These are phyloP conservation scores for Allantophomopsis cytisporea DNA, from an alignment of 2,329 filamentous ascomycete species.

Conservation along the genomic window DNA sequence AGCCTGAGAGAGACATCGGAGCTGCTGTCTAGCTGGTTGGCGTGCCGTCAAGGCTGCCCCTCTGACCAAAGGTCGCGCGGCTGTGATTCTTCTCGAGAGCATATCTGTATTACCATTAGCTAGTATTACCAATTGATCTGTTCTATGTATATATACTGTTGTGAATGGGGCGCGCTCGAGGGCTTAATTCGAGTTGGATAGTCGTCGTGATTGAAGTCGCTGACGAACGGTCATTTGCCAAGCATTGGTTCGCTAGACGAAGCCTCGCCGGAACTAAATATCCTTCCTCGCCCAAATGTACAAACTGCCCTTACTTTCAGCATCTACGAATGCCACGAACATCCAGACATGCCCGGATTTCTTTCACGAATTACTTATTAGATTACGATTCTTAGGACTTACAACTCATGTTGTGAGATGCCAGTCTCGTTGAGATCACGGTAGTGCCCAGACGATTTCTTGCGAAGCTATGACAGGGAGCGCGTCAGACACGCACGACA, in stretches of 20 bases:
- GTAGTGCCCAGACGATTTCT: conserved; percentile 19
- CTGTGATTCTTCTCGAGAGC: conserved; percentile 26
- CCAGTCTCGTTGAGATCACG: conserved; percentile 39
- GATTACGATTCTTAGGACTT: conserved; percentile 34
- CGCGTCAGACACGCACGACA: conserved; percentile 18
- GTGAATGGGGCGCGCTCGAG: neutral
- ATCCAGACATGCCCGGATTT: conserved; percentile 42
- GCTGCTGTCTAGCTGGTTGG: conserved; percentile 19
- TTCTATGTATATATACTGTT: neutral
- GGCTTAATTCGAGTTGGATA: too few species aligned
- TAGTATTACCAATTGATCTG: neutral
- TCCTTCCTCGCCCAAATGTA: too few species aligned
- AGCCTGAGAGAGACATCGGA: conserved; percentile 21
- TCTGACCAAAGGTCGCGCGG: conserved; percentile 21
- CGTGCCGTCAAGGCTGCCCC: conserved; percentile 14
- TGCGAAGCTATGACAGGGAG: conserved; percentile 19
- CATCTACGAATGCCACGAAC: conserved; percentile 24
- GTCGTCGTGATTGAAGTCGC: too few species aligned
- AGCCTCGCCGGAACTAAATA: too few species aligned
- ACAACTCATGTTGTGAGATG: conserved; percentile 43
- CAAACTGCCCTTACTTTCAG: conserved; percentile 4
- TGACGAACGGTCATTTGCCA: too few species aligned
- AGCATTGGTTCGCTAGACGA: too few species aligned
- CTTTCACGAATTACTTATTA: conserved; percentile 29
- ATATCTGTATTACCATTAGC: conserved; percentile 13